These are phyloP conservation scores for Linum lewisii DNA, from an alignment of 345 rosid genomes.

Conservation along the genomic window DNA sequence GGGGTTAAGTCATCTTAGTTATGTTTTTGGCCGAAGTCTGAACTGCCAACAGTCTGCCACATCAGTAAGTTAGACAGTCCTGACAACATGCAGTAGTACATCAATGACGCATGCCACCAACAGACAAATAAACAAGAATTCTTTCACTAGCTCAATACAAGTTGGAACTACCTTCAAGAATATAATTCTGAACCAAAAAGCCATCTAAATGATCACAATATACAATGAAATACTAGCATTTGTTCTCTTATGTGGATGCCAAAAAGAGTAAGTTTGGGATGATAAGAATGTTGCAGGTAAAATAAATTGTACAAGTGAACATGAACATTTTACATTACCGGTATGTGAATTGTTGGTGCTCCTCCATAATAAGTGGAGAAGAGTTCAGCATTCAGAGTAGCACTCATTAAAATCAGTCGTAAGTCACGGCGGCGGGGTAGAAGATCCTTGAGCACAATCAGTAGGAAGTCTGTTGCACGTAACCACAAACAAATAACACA, in stretches of 20 bases:
- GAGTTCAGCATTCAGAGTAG: conserved; percentile 92
- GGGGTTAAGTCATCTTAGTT: conserved; percentile 3
- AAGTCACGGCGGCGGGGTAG: conserved; percentile 90
- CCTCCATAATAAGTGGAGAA: conserved; percentile 85
- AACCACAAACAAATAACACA: neutral
- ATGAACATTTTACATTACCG: conserved; percentile 44
- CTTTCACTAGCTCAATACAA: neutral
- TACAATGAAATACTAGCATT: neutral
- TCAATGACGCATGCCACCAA: neutral
- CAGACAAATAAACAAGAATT: neutral
- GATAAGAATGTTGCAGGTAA: conserved; percentile 3
- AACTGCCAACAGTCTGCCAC: too few species aligned
- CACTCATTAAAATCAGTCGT: conserved; percentile 96
- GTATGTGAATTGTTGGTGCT: conserved; percentile 87
- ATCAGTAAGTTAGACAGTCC: neutral
- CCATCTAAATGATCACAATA: neutral
- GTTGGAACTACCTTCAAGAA: neutral
- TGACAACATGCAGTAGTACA: neutral
- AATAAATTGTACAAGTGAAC: too few species aligned
- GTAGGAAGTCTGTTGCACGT: conserved; percentile 60
- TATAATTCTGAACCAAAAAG: neutral
- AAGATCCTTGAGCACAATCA: conserved; percentile 94
- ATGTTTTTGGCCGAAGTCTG: too few species aligned
- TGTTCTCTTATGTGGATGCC: neutral
- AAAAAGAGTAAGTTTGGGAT: neutral